Base-by-base conservation (phyloP, 2,329 filamentous ascomycete genomes). In the Acarospora socialis region DNA sequence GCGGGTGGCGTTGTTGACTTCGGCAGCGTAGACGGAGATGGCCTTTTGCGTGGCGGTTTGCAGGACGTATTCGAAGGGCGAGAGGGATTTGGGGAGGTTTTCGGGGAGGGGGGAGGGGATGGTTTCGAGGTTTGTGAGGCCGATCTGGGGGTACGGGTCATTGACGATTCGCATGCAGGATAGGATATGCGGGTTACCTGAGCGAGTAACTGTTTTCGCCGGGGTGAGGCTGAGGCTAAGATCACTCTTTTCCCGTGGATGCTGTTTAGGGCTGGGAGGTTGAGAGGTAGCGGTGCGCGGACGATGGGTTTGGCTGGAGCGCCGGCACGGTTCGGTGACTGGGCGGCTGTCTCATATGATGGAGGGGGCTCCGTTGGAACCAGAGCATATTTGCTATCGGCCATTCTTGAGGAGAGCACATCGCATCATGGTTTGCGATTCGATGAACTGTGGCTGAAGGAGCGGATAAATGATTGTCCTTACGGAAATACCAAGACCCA, bases 31-130 rank as follows among this genome's bases (percentile, higher is more conserved):
- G 7, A 95, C 81, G 27, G 79, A 69, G 25, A 83, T 67, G 30
- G 77, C 81, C 57, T 98, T 98, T 45, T 78, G 71, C 14, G 73
- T 72, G 3, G 87, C 87, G 2, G 90, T 98, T 35, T 77, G 73
- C 9, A 86, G 66, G 13, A 94, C 90, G 60, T 98, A 98, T 59
- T 92, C 84, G 53, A 81, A 80, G 1, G 90, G 82, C 1, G 76
- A 73, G 37, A 87, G 69, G 5, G 60, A 54, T 55, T 95, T 93
- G 46, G 81, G 70, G 33, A 93, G 70, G 60, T 95, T 70, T 60
- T 98, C 90, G 32, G 81, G 77, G 42, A 81, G 76, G 33, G 69
- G 75, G 24, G 83, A 93, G 10, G 90, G 83, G 38, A 77, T 68
- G 48, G 94, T 72, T 57, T 95, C 86, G 49, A 94, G 58, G 49